These are phyloP conservation scores for Musa acuminata DNA, from an alignment of 176 grass and related monocot genomes.

Conservation along the genomic window DNA sequence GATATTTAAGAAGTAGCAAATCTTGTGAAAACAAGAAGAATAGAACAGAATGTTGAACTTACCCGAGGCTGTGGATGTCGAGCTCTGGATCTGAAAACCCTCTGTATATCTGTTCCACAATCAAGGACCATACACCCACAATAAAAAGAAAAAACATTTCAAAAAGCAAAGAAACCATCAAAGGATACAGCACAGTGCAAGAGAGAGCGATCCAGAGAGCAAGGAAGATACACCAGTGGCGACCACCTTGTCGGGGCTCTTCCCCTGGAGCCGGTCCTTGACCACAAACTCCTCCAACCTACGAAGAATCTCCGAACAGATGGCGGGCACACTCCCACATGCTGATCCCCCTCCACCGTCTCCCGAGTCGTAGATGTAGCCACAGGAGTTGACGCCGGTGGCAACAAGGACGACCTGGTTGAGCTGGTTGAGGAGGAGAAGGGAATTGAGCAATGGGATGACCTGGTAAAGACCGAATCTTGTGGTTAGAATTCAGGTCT, in stretches of 20 bases:
- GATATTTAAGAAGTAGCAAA: not conserved
- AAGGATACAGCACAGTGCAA: slow-evolving; percentile 96
- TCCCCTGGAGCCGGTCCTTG: slow-evolving; percentile 38
- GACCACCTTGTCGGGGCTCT: slow-evolving; percentile 16
- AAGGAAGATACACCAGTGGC: slow-evolving; percentile 32
- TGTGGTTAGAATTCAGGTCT: not conserved
- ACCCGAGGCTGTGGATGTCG: slow-evolving; percentile 83
- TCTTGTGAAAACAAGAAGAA: not conserved
- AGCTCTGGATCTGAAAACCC: slow-evolving; percentile 65
- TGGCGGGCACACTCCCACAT: slow-evolving; percentile 23
- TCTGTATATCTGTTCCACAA: slow-evolving; percentile 70
- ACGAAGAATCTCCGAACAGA: slow-evolving; percentile 40
- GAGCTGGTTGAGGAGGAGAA: slow-evolving; percentile 72
- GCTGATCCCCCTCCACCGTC: slow-evolving; percentile 19
- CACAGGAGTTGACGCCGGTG: slow-evolving; percentile 58
- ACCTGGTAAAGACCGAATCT: slow-evolving; percentile 36
- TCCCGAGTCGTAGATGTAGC: slow-evolving; percentile 66
- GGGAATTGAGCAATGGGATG: slow-evolving; percentile 71
- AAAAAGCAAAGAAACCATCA: not conserved
- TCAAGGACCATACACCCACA: slow-evolving; percentile 11
- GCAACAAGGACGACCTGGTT: slow-evolving; percentile 70
- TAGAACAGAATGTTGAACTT: slow-evolving; percentile 20
- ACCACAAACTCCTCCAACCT: slow-evolving; percentile 58
- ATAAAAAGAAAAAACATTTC: slow-evolving; percentile 5
- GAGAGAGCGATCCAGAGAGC: slow-evolving; percentile 75